Evolutionary conservation across 73 alveolate genomes (phyloP), one percentile per base, ranked within the genome.

Genomic region (Stentor coeruleus): DNA sequence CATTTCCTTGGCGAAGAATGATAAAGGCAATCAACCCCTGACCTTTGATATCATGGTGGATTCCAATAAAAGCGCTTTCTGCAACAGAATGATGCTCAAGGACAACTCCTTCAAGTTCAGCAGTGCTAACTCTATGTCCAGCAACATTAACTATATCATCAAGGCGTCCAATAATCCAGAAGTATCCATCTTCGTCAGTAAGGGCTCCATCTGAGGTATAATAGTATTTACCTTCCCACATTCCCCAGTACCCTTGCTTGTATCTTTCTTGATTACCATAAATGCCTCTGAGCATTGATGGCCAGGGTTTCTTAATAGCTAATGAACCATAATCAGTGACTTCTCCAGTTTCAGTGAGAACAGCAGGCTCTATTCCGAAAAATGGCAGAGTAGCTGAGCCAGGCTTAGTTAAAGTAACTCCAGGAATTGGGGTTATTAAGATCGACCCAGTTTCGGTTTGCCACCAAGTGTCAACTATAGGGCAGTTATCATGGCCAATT

Each of bases 381-480:
- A 86, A 81, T 38, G 92, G 92, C 35, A 73, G 26, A 35, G 79
- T 35, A 39, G 92, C 92, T 35, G 85, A 55, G 49, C 92, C 91
- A 33, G 91, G 89, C 81, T 86, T 86, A 76, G 89, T 72, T 30
- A 3, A 30, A 59, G 76, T 81, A 4, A 85, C 87, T 3, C 89
- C 89, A n/a, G 74, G 82, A 39, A 86, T 38, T 28, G 88, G 88
- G 3, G 86, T 82, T 40, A 86, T 74, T 73, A 86, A 58, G 59
- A 74, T 85, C 42, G 85, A 42, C 3, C 92, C 99, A 14, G 99
- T 96, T 89, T 98, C 99, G 2, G 99, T 98, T 81, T 98, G 97
- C 99, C 99, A 98, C 98, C 99, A 98, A 76, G 93, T 95, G 83
- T 95, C 99, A 89, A 94, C 97, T 39, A 97, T 91, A 74, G 88